Evolutionary conservation across 1,284 basidiomycete species (phyloP).

Genomic region (Takashimella koratensis): DNA sequence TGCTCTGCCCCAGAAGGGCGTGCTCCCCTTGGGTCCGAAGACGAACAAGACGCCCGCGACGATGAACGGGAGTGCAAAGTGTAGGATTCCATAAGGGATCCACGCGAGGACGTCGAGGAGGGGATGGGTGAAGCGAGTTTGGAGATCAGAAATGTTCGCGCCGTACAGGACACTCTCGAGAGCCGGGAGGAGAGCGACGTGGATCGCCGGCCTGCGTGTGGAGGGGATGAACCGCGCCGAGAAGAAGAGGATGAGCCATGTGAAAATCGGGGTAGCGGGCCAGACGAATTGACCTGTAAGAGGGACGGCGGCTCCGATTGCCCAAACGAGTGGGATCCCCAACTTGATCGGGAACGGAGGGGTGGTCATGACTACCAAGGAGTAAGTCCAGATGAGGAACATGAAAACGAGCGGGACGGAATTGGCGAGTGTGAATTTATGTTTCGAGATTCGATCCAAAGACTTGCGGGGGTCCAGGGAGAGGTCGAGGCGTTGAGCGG

Average conservation of each 20-base stretch:
- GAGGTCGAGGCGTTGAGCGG: slow-evolving; percentile 63
- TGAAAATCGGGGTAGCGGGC: slow-evolving; percentile 80
- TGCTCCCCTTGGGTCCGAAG: slow-evolving; percentile 70
- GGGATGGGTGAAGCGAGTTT: slow-evolving; percentile 89
- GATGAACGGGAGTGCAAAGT: slow-evolving; percentile 80
- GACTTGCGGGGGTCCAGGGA: slow-evolving; percentile 68
- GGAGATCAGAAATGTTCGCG: slow-evolving; percentile 93
- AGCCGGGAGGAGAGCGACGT: slow-evolving; percentile 87
- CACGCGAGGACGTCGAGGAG: slow-evolving; percentile 89
- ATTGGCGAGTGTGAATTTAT: slow-evolving; percentile 62
- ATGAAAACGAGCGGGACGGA: slow-evolving; percentile 60
- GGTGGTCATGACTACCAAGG: slow-evolving; percentile 66
- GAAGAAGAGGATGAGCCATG: slow-evolving; percentile 82
- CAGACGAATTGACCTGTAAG: slow-evolving; percentile 89
- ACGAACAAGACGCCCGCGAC: slow-evolving; percentile 73
- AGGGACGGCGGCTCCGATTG: slow-evolving; percentile 68
- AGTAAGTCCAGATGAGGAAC: slow-evolving; percentile 61
- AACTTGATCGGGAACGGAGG: slow-evolving; percentile 67
- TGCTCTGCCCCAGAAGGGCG: slow-evolving; percentile 80
- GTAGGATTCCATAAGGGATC: slow-evolving; percentile 91
- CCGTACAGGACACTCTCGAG: slow-evolving; percentile 93
- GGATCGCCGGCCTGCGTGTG: slow-evolving; percentile 71
- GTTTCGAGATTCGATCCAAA: slow-evolving; percentile 59
- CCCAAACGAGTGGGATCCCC: slow-evolving; percentile 70
- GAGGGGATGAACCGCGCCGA: slow-evolving; percentile 79